Base-by-base conservation (phyloP, 2,329 filamentous ascomycete genomes). In the Plenodomus tracheiphilus region DNA sequence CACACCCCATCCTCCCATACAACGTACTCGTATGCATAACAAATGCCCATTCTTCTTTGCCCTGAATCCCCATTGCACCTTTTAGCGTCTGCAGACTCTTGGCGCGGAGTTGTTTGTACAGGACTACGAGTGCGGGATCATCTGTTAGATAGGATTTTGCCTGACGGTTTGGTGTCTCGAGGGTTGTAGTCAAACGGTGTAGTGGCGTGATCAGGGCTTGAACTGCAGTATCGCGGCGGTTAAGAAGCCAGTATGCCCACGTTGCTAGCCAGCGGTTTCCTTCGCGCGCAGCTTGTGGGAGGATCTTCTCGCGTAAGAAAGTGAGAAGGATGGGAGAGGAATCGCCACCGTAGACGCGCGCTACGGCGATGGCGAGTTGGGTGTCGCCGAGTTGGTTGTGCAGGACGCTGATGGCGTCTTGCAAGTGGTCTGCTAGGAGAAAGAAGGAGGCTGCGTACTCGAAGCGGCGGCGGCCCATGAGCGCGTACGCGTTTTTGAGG, bases 361-460 rank as follows among this genome's bases (percentile, higher is more conserved):
- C 84, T 16, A 99, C 86, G 7, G 92, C 87, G 51, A 99, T 87
- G 2, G 93, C 94, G 25, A 99, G 83, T 67, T 97, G 91, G 18
- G 94, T 75, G 67, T 99, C 95, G 49, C 89, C 86, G 32, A 97
- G 79, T 66, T 97, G 92, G 53, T 89, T 91, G 13, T 92, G 78
- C 56, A 95, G 90, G 16, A 99, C 86, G 56, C 88, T 88, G 43
- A 94, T 87, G 0, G 94, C 93, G 69, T 96, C 91, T 46, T 87
- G 84, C 0, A 96, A 78, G 63, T 88, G 87, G 58, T 92, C 91
- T 2, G 89, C 95, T 1, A 99, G 80, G 5, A 99, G 79, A 76
- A 99, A 99, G 75, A 97, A 99, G 0, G 94, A 89, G 1, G 93
- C 94, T 2, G 94, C 92, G 66, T 99, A 99, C 73, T 90, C 91